These are phyloP conservation scores for Mycena maculata DNA, from an alignment of 768 basidiomycete genomes.

Conservation along the genomic window DNA sequence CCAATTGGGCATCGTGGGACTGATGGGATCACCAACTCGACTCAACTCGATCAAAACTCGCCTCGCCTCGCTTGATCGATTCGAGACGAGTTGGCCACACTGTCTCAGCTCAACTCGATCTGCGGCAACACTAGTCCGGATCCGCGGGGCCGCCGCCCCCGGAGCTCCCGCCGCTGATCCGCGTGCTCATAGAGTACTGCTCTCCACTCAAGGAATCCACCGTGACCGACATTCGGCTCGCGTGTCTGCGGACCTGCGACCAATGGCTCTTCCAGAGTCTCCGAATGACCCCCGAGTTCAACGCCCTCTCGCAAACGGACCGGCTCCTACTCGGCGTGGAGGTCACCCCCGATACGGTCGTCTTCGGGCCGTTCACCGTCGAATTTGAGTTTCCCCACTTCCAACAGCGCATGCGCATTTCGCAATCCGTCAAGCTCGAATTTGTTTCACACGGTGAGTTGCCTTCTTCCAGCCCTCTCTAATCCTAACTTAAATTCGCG, in stretches of 20 bases:
- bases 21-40: no score
- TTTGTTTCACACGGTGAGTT: background rate
- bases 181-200: background rate
- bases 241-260: background rate
- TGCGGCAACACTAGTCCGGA: no score
- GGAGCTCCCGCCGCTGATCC: background rate
- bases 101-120: no score
- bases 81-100: no score
- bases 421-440: background rate
- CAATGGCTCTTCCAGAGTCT: slow-evolving; percentile 16
- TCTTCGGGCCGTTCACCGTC: background rate
- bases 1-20: no score
- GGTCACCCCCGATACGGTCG: background rate
- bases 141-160: background rate
- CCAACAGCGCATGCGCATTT: slow-evolving; percentile 11
- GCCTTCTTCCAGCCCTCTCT: background rate
- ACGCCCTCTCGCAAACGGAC: background rate
- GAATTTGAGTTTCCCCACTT: background rate
- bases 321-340: slow-evolving; percentile 1
- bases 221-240: slow-evolving; percentile 1
- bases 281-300: background rate
- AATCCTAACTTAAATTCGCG: no score
- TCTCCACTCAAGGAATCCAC: background rate
- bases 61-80: no score
- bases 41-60: no score